Percentiles rank a stretch among this genome's conserved stretches.
Conservation (phyloP, 768 basidiomycete genomes). For the Pisolithus orientalis region DNA sequence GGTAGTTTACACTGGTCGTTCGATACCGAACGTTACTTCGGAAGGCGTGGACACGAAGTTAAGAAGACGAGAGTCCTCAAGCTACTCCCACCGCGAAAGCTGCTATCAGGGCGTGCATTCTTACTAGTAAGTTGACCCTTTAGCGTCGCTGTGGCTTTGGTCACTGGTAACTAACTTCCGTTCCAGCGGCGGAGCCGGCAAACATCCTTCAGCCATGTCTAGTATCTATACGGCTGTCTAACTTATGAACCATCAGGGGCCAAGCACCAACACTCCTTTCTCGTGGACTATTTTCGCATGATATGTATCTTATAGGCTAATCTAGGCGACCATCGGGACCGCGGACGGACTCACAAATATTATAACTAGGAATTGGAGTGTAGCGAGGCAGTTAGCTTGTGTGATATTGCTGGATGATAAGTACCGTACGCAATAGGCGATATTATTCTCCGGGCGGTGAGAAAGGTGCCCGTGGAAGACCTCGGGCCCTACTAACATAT, state of each 20-base stretch:
- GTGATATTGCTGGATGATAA: neutral
- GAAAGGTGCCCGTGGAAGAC: neutral
- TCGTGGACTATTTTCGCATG: too few species aligned
- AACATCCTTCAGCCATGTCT: too few species aligned
- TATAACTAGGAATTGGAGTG: neutral
- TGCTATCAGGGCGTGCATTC: neutral
- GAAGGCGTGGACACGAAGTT: conserved; percentile 46
- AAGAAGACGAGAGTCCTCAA: conserved; percentile 52
- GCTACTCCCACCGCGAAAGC: conserved; percentile 37
- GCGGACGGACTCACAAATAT: neutral
- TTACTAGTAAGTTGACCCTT: neutral
- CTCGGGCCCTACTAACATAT: neutral
- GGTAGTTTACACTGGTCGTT: conserved; percentile 76
- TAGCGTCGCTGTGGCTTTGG: too few species aligned
- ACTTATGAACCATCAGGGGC: too few species aligned
- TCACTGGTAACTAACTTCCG: too few species aligned
- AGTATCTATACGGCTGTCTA: too few species aligned
- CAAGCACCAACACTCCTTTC: too few species aligned
- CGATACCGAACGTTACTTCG: conserved; percentile 69
- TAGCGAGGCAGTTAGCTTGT: neutral
- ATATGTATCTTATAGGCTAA: too few species aligned
- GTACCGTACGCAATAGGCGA: neutral
- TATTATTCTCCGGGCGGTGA: neutral
- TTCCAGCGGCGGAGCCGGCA: too few species aligned
- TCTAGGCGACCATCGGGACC: neutral